A percentile compares a stretch with the other conserved stretches of the same genome.
Conservation (phyloP, 148 eudicot genomes). For the Rhododendron kiyosumense region DNA sequence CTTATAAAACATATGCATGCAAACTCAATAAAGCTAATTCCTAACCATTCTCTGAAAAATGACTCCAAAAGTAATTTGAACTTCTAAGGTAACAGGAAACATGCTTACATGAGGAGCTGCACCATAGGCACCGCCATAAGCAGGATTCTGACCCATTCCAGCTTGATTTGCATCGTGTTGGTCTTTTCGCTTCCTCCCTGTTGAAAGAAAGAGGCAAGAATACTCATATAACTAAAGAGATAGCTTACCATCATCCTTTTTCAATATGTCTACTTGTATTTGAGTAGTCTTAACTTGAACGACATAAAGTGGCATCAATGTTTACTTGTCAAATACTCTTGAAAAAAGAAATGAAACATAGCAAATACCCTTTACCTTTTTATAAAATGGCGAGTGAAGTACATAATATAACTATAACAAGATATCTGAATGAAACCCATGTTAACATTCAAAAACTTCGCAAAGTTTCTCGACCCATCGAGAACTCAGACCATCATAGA, state of each 20-base stretch:
- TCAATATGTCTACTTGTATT: not conserved
- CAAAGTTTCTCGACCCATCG: not conserved
- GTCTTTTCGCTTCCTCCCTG: conserved; percentile 79
- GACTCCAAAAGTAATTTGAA: too few species aligned
- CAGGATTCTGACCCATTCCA: conserved; percentile 46
- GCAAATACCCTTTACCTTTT: not conserved
- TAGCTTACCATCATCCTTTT: not conserved
- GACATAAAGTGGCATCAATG: not conserved
- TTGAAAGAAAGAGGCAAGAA: not conserved
- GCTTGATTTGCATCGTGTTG: conserved; percentile 82
- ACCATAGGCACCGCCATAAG: conserved; percentile 75
- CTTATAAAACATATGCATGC: too few species aligned
- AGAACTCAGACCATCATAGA: not conserved
- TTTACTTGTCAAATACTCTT: not conserved
- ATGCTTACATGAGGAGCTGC: conserved; percentile 67
- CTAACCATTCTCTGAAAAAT: not conserved
- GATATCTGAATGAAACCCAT: not conserved
- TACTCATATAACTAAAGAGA: not conserved
- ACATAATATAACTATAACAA: not conserved
- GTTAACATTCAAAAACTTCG: not conserved
- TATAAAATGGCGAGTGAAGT: not conserved
- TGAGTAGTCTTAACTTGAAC: not conserved
- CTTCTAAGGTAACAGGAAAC: not conserved
- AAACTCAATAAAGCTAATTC: not conserved
- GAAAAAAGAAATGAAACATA: not conserved